Evolutionary conservation across 306 rosid genomes (phyloP).

Genomic region (Gleditsia sinensis): DNA sequence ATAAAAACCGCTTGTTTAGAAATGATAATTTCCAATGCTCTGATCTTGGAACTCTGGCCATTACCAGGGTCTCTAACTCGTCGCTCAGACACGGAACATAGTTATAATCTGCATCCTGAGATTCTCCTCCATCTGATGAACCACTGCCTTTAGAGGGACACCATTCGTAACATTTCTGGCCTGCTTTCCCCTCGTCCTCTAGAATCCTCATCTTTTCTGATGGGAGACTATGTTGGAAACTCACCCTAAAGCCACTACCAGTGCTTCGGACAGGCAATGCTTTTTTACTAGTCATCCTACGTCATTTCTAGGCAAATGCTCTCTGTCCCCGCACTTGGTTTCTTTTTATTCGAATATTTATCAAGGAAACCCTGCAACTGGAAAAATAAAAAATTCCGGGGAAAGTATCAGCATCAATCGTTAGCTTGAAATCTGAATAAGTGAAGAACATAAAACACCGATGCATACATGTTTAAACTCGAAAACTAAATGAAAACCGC

Average conservation of each 20-base stretch:
- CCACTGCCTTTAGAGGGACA: no score
- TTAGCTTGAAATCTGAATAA: conserved; percentile 15
- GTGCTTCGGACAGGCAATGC: conserved; percentile 23
- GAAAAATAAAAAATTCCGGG: background rate
- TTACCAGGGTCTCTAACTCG: conserved; percentile 67
- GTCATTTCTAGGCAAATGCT: conserved; percentile 11
- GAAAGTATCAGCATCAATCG: conserved; percentile 23
- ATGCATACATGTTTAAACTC: conserved; percentile 9
- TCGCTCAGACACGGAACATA: conserved; percentile 53
- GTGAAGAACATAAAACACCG: background rate
- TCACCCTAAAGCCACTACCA: conserved; percentile 17
- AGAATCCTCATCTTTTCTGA: conserved; percentile 29
- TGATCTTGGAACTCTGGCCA: conserved; percentile 74
- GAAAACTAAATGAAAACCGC: conserved; percentile 7
- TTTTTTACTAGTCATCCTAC: conserved; percentile 27
- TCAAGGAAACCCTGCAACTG: conserved; percentile 31
- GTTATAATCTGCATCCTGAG: conserved; percentile 89
- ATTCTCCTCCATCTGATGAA: conserved; percentile 47
- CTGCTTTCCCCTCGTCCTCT: conserved; percentile 18
- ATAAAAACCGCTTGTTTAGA: conserved; percentile 59
- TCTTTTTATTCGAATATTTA: conserved; percentile 27
- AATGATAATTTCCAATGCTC: conserved; percentile 59
- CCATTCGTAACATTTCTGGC: no score
- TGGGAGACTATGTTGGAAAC: conserved; percentile 22
- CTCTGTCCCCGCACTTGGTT: conserved; percentile 22